Conservation (phyloP, 805 yeast species). For the Dipodascopsis uninucleata region DNA sequence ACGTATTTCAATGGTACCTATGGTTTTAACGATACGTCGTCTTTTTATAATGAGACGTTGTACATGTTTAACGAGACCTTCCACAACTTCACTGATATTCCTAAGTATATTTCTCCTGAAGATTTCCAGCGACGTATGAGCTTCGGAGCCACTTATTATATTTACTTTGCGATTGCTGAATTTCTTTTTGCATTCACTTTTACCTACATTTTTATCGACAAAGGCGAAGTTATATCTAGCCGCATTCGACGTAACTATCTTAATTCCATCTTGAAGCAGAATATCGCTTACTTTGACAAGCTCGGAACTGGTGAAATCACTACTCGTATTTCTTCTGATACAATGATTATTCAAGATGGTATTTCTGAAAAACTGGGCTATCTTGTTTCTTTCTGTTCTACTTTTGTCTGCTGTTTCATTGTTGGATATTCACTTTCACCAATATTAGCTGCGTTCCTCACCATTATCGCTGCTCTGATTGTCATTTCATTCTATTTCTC, state of each 20-base stretch:
- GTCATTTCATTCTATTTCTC: conserved; percentile 36
- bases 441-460: conserved; percentile 35
- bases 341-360: conserved; percentile 42
- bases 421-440: conserved; percentile 40
- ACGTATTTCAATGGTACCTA: conserved; percentile 6
- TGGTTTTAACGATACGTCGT: conserved; percentile 3
- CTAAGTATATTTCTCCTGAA: conserved; percentile 22
- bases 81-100: conserved; percentile 22
- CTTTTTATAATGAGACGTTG: conserved; percentile 11
- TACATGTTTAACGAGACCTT: conserved; percentile 10
- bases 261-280: conserved; percentile 39
- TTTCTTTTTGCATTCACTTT: conserved; percentile 31
- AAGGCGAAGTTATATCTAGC: conserved; percentile 43
- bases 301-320: conserved; percentile 46
- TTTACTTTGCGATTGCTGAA: conserved; percentile 41
- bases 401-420: conserved; percentile 40
- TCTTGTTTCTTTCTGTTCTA: conserved; percentile 39
- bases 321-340: conserved; percentile 43
- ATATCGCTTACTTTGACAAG: conserved; percentile 42
- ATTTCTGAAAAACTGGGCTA: conserved; percentile 43
- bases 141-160: conserved; percentile 39
- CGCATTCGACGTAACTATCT: conserved; percentile 40
- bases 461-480: conserved; percentile 31
- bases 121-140: conserved; percentile 36
- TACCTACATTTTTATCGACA: conserved; percentile 38